These are phyloP conservation scores for Microglena sp. DNA, from an alignment of 139 green algal species.

Conservation along the genomic window DNA sequence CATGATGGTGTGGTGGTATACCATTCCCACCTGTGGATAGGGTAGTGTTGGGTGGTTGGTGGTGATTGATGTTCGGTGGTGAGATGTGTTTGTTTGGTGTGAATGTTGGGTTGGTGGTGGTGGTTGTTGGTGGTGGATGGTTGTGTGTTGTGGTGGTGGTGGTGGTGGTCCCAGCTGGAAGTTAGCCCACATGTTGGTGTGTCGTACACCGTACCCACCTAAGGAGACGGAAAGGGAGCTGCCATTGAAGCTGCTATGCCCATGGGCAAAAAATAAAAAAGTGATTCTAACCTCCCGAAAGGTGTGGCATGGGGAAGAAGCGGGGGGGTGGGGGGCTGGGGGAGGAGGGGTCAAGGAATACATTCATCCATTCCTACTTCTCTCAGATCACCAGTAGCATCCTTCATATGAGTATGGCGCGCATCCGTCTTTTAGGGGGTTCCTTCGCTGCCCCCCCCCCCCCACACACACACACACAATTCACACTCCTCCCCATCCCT, in stretches of 20 bases:
- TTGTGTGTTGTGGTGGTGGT: too few relatives aligned
- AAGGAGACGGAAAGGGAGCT: neutral
- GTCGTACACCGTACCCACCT: conserved; percentile 46
- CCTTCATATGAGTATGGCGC: too few relatives aligned
- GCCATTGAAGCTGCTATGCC: too few relatives aligned
- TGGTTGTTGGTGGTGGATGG: too few relatives aligned
- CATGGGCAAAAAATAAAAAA: neutral
- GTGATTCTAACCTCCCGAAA: neutral
- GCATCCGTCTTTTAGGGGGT: too few relatives aligned
- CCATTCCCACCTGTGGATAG: conserved; percentile 36
- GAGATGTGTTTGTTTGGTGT: neutral
- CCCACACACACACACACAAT: too few relatives aligned
- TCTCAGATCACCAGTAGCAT: neutral
- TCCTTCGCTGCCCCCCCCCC: too few relatives aligned
- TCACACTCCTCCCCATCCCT: too few relatives aligned
- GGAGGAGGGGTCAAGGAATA: neutral
- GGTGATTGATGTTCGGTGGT: neutral
- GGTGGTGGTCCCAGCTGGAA: conserved; percentile 19
- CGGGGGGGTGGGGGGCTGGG: too few relatives aligned
- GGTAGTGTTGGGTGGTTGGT: too few relatives aligned
- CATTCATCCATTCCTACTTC: conserved; percentile 25
- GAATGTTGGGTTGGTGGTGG: neutral
- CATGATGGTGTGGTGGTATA: conserved; percentile 47
- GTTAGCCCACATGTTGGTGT: conserved; percentile 56
- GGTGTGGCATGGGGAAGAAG: too few relatives aligned